Evolutionary conservation across 139 green algal species (phyloP).

Genomic region (Chlamydomonas sphaeroides): DNA sequence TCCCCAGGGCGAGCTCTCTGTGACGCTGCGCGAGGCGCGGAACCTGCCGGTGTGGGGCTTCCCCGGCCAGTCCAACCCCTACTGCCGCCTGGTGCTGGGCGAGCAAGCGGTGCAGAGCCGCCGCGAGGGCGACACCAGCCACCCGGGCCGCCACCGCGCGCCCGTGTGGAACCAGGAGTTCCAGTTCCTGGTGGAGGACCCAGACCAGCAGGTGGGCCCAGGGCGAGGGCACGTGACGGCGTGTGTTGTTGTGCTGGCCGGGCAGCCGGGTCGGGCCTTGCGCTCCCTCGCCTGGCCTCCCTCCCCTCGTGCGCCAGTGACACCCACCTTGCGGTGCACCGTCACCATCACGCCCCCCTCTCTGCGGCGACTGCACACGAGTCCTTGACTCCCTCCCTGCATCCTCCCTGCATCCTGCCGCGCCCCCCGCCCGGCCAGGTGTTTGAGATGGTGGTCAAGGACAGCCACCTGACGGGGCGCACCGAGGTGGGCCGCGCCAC

Average conservation of each 20-base stretch:
- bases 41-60: constrained; percentile 92
- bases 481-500: constrained; percentile 76
- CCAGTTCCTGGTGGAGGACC: constrained; percentile 93
- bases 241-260: too few relatives aligned
- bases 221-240: neutral
- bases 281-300: too few relatives aligned
- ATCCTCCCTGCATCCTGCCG: neutral
- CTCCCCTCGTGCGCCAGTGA: too few relatives aligned
- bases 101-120: constrained; percentile 73
- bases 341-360: too few relatives aligned
- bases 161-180: constrained; percentile 96
- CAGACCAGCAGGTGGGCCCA: constrained; percentile 67
- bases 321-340: too few relatives aligned
- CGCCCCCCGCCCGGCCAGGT: neutral
- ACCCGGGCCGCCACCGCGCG: constrained; percentile 72
- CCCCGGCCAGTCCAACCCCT: constrained; percentile 92
- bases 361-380: too few relatives aligned
- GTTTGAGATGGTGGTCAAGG: constrained; percentile 87
- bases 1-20: constrained; percentile 78
- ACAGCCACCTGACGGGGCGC: constrained; percentile 85
- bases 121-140: constrained; percentile 82
- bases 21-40: constrained; percentile 82
- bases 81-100: constrained; percentile 85
- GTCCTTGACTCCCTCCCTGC: too few relatives aligned
- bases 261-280: too few relatives aligned